phyloP scores from a whole-genome alignment of 768 basidiomycete species.

The Boletus rex-veris region DNA sequence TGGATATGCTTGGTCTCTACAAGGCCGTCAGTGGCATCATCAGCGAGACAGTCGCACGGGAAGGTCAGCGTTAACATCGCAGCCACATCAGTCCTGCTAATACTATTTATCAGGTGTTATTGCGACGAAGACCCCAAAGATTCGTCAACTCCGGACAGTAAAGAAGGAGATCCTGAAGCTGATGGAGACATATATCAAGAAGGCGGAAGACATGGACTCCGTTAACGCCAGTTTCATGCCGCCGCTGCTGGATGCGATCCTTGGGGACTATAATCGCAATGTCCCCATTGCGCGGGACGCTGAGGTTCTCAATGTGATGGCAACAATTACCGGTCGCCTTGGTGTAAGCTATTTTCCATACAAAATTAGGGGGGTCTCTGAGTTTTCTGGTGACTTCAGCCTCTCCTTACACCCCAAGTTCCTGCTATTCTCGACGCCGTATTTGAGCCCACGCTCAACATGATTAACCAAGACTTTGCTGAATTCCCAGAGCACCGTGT shows the following conservation, averaged over 20 bases:
- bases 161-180: conserved; percentile 98
- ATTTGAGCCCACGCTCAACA: conserved; percentile 93
- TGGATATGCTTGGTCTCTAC: conserved; percentile 98
- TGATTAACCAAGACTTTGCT: conserved; percentile 99
- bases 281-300: conserved; percentile 92
- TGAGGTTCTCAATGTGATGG: conserved; percentile 96
- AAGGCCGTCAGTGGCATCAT: conserved; percentile 97
- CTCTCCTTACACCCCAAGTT: conserved; percentile 87
- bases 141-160: conserved; percentile 89
- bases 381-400: conserved; percentile 39
- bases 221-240: conserved; percentile 93
- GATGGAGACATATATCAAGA: conserved; percentile 97
- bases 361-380: neutral
- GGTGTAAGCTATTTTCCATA: conserved; percentile 56
- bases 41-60: conserved; percentile 83
- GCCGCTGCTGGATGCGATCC: conserved; percentile 90
- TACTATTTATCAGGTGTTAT: conserved; percentile 58
- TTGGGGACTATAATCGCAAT: conserved; percentile 96
- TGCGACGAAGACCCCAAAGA: conserved; percentile 95
- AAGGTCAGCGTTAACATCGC: conserved; percentile 48
- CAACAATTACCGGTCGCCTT: conserved; percentile 84
- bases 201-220: conserved; percentile 93
- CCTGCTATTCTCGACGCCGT: conserved; percentile 94
- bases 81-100: conserved; percentile 1
- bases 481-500: conserved; percentile 97